phyloP scores from a whole-genome alignment of 495 filamentous ascomycete species.

The Tuber calosporum region DNA sequence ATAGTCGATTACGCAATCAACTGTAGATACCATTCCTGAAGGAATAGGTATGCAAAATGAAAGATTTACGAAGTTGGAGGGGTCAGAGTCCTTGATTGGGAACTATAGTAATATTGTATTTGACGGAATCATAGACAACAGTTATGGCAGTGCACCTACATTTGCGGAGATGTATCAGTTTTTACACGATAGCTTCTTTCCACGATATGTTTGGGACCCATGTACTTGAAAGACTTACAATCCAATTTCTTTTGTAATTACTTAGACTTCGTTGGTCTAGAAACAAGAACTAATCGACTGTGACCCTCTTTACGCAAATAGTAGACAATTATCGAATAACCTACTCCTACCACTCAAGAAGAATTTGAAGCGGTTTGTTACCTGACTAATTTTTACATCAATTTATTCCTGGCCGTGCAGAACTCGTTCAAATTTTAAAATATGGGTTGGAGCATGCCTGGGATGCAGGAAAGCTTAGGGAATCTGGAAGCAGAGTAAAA shows the following conservation, averaged over 20 bases:
- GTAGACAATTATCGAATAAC: too few species aligned
- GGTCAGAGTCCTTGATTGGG: not conserved
- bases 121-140: not conserved
- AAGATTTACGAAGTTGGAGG: too few species aligned
- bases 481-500: not conserved
- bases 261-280: not conserved
- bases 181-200: not conserved
- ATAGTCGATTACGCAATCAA: not conserved
- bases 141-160: not conserved
- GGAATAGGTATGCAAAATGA: not conserved
- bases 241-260: not conserved
- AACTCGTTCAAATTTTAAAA: not conserved
- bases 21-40: not conserved
- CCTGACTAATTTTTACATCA: rapidly evolving
- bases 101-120: not conserved
- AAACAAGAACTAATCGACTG: not conserved
- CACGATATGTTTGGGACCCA: not conserved
- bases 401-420: not conserved
- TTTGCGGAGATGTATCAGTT: not conserved
- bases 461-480: not conserved
- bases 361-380: not conserved
- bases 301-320: too few species aligned
- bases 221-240: not conserved
- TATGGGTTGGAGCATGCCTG: not conserved
- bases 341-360: not conserved